phyloP scores from a whole-genome alignment of 805 yeast genomes.

The Candida endomychidarum region DNA sequence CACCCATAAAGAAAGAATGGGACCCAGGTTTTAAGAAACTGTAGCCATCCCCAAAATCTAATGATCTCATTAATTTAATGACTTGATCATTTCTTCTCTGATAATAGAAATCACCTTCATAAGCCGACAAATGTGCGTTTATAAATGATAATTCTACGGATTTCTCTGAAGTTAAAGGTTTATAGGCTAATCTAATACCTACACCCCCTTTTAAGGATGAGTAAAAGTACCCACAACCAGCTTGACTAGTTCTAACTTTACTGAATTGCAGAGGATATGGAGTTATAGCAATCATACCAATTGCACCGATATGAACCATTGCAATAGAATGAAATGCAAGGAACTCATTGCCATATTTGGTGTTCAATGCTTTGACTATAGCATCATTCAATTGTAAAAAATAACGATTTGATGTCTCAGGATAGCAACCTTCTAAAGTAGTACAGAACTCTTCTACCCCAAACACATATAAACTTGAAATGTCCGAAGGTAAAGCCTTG shows the following conservation, averaged over 20 bases:
- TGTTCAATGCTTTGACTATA: slow-evolving; percentile 33
- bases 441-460: slow-evolving; percentile 68
- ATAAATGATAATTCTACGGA: slow-evolving; percentile 57
- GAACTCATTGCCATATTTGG: slow-evolving; percentile 27
- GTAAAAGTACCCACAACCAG: slow-evolving; percentile 55
- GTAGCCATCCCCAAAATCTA: slow-evolving; percentile 59
- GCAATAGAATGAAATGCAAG: slow-evolving; percentile 43
- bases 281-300: slow-evolving; percentile 53
- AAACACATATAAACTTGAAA: slow-evolving; percentile 53
- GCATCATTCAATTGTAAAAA: slow-evolving; percentile 36
- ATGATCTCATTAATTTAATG: slow-evolving; percentile 46
- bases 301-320: slow-evolving; percentile 53
- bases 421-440: slow-evolving; percentile 53
- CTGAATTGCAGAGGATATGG: slow-evolving; percentile 38
- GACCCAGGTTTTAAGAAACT: slow-evolving; percentile 50
- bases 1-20: slow-evolving; percentile 80
- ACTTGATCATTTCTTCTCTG: slow-evolving; percentile 55
- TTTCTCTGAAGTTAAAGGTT: slow-evolving; percentile 20
- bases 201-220: slow-evolving; percentile 77
- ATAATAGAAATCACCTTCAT: slow-evolving; percentile 58
- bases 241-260: slow-evolving; percentile 27
- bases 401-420: slow-evolving; percentile 32
- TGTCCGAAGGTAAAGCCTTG: slow-evolving; percentile 26
- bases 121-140: slow-evolving; percentile 72
- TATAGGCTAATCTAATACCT: slow-evolving; percentile 51